phyloP scores from a whole-genome alignment of 1,284 basidiomycete genomes.

The Ganoderma boninense region DNA sequence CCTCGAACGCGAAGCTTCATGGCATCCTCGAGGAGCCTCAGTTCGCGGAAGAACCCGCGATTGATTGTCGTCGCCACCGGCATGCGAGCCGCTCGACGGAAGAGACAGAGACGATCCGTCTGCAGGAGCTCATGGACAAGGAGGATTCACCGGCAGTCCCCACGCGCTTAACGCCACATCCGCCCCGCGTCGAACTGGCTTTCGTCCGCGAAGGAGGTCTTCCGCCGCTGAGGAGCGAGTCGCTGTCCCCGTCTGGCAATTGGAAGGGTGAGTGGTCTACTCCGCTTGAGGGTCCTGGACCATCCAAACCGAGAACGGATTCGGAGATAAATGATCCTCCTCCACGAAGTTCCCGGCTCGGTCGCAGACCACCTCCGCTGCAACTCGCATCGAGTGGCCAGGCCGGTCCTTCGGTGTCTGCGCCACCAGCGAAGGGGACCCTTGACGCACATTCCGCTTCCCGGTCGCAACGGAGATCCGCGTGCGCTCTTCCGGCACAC shows the following conservation, averaged over 20 bases:
- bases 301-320: neutral
- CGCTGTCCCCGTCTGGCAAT: neutral
- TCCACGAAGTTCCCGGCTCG: neutral
- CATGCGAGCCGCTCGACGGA: slow-evolving; percentile 18
- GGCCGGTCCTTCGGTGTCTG: slow-evolving; percentile 2
- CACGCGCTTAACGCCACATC: neutral
- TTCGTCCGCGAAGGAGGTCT: neutral
- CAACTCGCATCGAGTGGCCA: neutral
- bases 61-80: slow-evolving; percentile 25
- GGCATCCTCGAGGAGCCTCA: slow-evolving; percentile 39
- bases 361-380: slow-evolving; percentile 12
- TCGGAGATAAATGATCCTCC: neutral
- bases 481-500: neutral
- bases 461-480: slow-evolving; percentile 10
- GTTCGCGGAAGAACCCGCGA: slow-evolving; percentile 24
- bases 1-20: slow-evolving; percentile 26
- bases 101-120: slow-evolving; percentile 24
- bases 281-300: neutral
- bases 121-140: slow-evolving; percentile 16
- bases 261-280: neutral
- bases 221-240: slow-evolving; percentile 4
- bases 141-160: neutral
- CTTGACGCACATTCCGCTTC: neutral
- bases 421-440: slow-evolving; percentile 1
- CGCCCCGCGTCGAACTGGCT: neutral